phyloP scores from a whole-genome alignment of 1,139 yeast genomes.

The Yamadazyma sp. region DNA sequence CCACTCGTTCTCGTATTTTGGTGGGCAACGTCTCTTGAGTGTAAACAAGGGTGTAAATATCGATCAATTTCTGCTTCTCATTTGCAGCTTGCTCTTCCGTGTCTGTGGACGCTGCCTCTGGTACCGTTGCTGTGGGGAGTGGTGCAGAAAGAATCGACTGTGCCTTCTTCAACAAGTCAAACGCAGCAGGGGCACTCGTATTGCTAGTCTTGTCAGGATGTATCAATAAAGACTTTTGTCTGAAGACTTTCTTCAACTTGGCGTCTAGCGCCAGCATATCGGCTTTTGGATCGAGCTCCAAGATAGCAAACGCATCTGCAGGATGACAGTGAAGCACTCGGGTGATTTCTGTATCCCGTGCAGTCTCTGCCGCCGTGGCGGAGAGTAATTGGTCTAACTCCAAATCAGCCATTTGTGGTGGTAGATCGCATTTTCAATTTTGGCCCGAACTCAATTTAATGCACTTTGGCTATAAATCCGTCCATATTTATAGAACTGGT shows the following conservation, averaged over 20 bases:
- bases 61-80: conserved; percentile 34
- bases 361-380: conserved; percentile 35
- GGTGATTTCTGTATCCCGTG: conserved; percentile 54
- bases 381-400: conserved; percentile 36
- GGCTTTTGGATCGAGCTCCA: conserved; percentile 45
- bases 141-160: conserved; percentile 19
- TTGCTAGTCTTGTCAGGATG: conserved; percentile 70
- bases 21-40: not conserved
- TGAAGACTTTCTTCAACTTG: conserved; percentile 47
- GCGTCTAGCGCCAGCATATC: conserved; percentile 28
- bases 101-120: too few relatives aligned
- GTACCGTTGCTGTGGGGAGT: too few relatives aligned
- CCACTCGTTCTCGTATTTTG: conserved; percentile 21
- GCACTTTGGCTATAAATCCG: not conserved
- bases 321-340: conserved; percentile 50
- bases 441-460: not conserved
- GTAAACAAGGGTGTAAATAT: conserved; percentile 46
- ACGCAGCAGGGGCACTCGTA: conserved; percentile 59
- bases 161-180: conserved; percentile 50
- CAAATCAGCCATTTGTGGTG: conserved; percentile 11
- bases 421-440: not conserved
- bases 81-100: conserved; percentile 19
- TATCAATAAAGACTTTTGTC: conserved; percentile 61
- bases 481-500: not conserved
- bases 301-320: conserved; percentile 55